Percentiles rank a stretch among this genome's conserved stretches.
phyloP scores from a whole-genome alignment of 495 filamentous ascomycete species.

The Aspergillus bertholletiae region DNA sequence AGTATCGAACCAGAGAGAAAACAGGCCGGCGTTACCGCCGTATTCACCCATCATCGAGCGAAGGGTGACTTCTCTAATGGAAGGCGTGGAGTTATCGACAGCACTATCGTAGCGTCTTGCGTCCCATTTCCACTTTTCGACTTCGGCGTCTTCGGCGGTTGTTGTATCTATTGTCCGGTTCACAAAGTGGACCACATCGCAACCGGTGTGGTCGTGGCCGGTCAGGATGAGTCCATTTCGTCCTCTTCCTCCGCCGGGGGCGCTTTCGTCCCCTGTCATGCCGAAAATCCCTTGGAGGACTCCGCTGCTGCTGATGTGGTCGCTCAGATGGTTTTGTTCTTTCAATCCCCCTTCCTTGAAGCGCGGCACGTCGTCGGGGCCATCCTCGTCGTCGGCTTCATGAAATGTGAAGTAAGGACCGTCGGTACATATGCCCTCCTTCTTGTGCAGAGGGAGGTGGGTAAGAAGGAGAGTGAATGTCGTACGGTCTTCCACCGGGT shows the following conservation, averaged over 20 bases:
- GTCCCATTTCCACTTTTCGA: conserved; percentile 1
- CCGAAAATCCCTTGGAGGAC: conserved; percentile 80
- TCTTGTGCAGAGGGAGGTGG: conserved; percentile 87
- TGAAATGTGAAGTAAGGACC: conserved; percentile 73
- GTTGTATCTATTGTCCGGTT: conserved; percentile 33
- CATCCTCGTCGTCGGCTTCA: conserved; percentile 43
- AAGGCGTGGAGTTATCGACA: conserved; percentile 17
- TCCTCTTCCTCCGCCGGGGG: conserved; percentile 52
- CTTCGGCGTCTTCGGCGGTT: background rate
- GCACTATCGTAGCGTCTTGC: conserved; percentile 24
- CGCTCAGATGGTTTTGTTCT: conserved; percentile 88
- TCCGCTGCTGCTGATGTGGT: conserved; percentile 53
- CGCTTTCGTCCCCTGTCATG: conserved; percentile 56
- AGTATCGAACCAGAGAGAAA: conserved; percentile 85
- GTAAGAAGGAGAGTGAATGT: conserved; percentile 82
- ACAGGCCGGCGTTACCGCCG: conserved; percentile 79
- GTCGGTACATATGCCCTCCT: conserved; percentile 78
- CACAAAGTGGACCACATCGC: conserved; percentile 80
- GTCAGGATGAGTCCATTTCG: conserved; percentile 76
- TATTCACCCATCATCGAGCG: conserved; percentile 99
- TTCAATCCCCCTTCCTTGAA: conserved; percentile 61
- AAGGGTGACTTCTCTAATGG: conserved; percentile 84
- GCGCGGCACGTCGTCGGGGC: conserved; percentile 22
- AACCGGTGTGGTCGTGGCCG: conserved; percentile 93
- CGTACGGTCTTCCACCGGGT: conserved; percentile 60